Conservation (phyloP, 1,284 basidiomycete species). For the Sanghuangporus baumii region DNA sequence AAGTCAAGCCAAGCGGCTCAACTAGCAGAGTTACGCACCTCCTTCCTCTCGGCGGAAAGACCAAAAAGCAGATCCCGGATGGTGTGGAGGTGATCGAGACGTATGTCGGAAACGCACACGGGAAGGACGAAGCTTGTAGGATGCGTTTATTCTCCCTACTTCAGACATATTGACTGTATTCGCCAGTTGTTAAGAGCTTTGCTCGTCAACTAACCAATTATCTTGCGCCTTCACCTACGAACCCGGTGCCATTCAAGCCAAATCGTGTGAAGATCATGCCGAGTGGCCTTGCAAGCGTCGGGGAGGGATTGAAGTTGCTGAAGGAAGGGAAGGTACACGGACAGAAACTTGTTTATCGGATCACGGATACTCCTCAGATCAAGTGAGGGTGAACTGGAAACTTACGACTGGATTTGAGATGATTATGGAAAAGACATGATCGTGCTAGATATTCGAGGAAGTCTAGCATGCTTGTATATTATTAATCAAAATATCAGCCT, state of each 20-base stretch:
- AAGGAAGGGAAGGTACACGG: conserved; percentile 23
- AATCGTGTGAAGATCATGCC: conserved; percentile 24
- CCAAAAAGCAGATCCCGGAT: conserved; percentile 3
- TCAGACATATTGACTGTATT: not conserved
- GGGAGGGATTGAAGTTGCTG: conserved; percentile 25
- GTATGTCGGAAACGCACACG: conserved; percentile 8
- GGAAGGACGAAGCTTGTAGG: conserved; percentile 13
- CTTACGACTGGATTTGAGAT: not conserved
- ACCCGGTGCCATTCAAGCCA: conserved; percentile 10
- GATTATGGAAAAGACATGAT: not conserved
- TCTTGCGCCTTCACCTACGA: not conserved
- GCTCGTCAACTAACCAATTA: conserved; percentile 11
- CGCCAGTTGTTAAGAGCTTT: conserved; percentile 5
- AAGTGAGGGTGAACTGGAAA: not conserved
- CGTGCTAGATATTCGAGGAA: not conserved
- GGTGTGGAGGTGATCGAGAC: conserved; percentile 3
- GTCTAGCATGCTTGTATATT: not conserved
- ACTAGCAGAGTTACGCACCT: conserved; percentile 6
- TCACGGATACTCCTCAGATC: conserved; percentile 23
- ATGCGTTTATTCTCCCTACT: not conserved
- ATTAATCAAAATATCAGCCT: not conserved
- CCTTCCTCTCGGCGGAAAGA: conserved; percentile 1
- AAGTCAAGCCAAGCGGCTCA: conserved; percentile 3
- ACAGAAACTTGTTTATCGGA: conserved; percentile 30
- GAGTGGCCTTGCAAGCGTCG: conserved; percentile 26